Base-by-base conservation (phyloP, 2,329 filamentous ascomycete genomes). In the Akanthomyces dipterigenus region DNA sequence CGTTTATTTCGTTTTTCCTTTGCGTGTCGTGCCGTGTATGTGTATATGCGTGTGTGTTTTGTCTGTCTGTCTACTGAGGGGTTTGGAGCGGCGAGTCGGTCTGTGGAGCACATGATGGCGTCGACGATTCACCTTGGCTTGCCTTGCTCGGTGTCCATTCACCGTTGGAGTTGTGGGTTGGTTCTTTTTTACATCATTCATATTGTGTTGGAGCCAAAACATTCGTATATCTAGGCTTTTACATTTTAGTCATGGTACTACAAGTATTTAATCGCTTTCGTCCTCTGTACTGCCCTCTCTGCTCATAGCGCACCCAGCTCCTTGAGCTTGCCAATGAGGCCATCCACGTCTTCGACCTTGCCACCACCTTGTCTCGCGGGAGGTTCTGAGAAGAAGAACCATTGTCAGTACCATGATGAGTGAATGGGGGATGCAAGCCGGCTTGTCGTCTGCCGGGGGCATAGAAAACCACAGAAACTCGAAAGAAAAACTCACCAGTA, bases 261-360 rank as follows among this genome's bases (percentile, higher is more conserved):
- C 57, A 60, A 49, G 48, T 53, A 45, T 54, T 34, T 60, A 49
- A 38, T 34, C 11, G 40, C 20, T 42, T 50, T 31, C 14, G 28
- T 60, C 31, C 14, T 51, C n/a, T 22, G 28, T 6, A 14, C 8
- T 5, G 5, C 14, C 31, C 26, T 2, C 22, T n/a, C n/a, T n/a
- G n/a, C n/a, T 70, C 84, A 96, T 77, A 97, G 78, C 65, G 93
- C 95, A 68, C 95, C 95, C 66, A 99, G 80, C 80, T 99, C 93
- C 85, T 98, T 98, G 72, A 99, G 80, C 83, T 95, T 97, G 62
- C 83, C 77, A 70, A 99, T 87, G 76, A 99, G 85, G n/a, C 93
- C 92, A 76, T 96, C 92, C 24, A 99, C 95, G 80, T 97, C 89
- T 72, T 96, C 92, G 22, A 99, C 95, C 86, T 98, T 99, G 67